Evolutionary conservation across 192 early-diverging fungal species (phyloP), one percentile per base, ranked within the genome.

Genomic region (Entophlyctis luteolus): DNA sequence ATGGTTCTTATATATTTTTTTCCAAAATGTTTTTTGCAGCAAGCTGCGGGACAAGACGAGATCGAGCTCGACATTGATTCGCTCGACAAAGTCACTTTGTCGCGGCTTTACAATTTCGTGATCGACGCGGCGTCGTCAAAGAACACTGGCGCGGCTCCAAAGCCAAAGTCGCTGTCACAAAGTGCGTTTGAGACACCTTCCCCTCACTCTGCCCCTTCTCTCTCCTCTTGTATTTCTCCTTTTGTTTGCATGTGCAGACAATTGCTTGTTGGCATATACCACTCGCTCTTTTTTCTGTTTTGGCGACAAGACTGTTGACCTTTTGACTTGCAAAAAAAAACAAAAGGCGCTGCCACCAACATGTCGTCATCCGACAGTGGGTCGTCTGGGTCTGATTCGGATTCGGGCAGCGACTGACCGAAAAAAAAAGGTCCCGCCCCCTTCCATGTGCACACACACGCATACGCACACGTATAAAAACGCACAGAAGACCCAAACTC

Each of bases 21-120:
- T n/a, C n/a, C n/a, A n/a, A n/a, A n/a, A n/a, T n/a, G n/a, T n/a
- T 48, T 36, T 29, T 49, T 48, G 1, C 37, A 69, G 67, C 55
- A 79, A 46, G 57, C 62, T 3, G 76, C 78, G n/a, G 84, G 79
- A 3, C 85, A 90, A 59, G 90, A 91, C 36, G 95, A 97, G 74
- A 92, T 98, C 59, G 94, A 97, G 72, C 81, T 98, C 67, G 96
- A 98, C 63, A 96, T 98, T 76, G 94, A 96, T 62, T 81, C 90
- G 0, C 78, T 97, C 46, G 90, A 92, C 72, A 85, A 87, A 60
- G 76, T 74, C 31, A 95, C 93, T 10, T 81, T 96, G 27, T 90
- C 84, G 71, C 83, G 85, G 70, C 77, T 98, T 35, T 93, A 96
- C 72, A 81, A 90, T 42, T 96, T 90, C 75, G 94, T 95, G 4